Base-by-base conservation (phyloP, 1,139 yeast species). In the Casaregolazyma lundiana region DNA sequence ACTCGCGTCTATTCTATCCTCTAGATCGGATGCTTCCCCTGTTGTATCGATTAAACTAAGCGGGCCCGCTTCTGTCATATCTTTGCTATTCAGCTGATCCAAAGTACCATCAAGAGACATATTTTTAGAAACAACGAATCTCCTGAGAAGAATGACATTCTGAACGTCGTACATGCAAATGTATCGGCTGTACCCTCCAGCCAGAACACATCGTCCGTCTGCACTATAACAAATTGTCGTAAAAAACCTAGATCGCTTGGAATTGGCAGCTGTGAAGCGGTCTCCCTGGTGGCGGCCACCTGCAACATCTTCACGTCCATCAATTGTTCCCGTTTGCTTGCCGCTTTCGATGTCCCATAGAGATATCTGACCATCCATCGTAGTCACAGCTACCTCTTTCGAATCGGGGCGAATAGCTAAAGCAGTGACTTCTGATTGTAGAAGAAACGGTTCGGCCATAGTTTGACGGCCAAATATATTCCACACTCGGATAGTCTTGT, bases 101-200 rank as follows among this genome's bases (percentile, higher is more conserved):
- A 80, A 71, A 0, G 98, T 92, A 57, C 99, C 99, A 57, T 92
- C 92, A 42, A 92, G 68, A 38, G 84, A 78, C 95, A 92, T 87
- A 64, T 94, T 92, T 58, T 79, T 78, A 5, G 97, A 90, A 11
- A 92, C 89, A 3, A 80, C 78, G 62, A 88, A 90, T 62, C 92
- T 77, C 61, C 79, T 83, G 53, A 92, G 70, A 48, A 94, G 69
- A 2, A 92, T 97, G 63, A 87, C 95, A 61, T 89, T 89, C 30
- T 81, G 78, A 44, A 90, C 76, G 66, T 92, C 98, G 64, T 92
- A 92, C 53, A 92, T 73, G 67, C 97, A 90, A 38, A 94, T 83
- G 44, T 90, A 84, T 60, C 89, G 88, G 61, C 90, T 86, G 65
- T 86, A 86, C 51, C 99, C 98, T 24, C 90, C 98, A 5, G 97